phyloP scores from a whole-genome alignment of 805 yeast genomes.

The Myxozyma vanderwaltii region DNA sequence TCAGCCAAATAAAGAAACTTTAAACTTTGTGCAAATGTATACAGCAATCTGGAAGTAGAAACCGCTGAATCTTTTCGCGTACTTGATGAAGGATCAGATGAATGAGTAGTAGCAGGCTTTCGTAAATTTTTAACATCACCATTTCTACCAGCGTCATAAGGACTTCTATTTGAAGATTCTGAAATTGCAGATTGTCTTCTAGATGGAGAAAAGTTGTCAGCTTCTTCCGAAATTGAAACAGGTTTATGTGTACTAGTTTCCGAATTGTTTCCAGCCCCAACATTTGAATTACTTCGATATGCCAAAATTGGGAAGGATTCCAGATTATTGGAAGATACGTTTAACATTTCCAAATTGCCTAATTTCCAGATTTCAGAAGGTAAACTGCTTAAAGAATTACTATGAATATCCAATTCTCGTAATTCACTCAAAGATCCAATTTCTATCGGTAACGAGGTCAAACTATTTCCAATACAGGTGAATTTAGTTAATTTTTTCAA shows the following conservation, averaged over 20 bases:
- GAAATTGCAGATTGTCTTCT: constrained; percentile 22
- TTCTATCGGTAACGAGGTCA: constrained; percentile 67
- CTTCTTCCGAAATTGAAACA: constrained; percentile 24
- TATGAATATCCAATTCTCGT: constrained; percentile 74
- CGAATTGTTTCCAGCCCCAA: not conserved
- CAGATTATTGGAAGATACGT: constrained; percentile 72
- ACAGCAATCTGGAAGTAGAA: constrained; percentile 21
- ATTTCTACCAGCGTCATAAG: constrained; percentile 5
- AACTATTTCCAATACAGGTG: constrained; percentile 72
- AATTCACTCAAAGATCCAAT: constrained; percentile 63
- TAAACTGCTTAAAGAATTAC: constrained; percentile 73
- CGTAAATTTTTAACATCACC: not conserved
- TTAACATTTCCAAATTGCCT: constrained; percentile 57
- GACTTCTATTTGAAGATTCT: constrained; percentile 19
- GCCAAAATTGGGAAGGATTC: constrained; percentile 54
- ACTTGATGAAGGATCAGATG: not conserved
- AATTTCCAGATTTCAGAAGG: constrained; percentile 70
- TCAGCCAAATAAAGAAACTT: constrained; percentile 70
- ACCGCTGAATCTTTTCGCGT: constrained; percentile 28
- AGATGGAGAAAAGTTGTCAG: not conserved
- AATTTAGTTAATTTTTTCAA: constrained; percentile 63
- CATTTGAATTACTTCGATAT: constrained; percentile 9
- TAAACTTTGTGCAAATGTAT: constrained; percentile 53
- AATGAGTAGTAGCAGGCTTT: not conserved
- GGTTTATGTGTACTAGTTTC: constrained; percentile 9